Percentiles rank a stretch among this genome's conserved stretches.
These are phyloP conservation scores for Lablab purpureus DNA, from an alignment of 306 rosid species.

Conservation along the genomic window DNA sequence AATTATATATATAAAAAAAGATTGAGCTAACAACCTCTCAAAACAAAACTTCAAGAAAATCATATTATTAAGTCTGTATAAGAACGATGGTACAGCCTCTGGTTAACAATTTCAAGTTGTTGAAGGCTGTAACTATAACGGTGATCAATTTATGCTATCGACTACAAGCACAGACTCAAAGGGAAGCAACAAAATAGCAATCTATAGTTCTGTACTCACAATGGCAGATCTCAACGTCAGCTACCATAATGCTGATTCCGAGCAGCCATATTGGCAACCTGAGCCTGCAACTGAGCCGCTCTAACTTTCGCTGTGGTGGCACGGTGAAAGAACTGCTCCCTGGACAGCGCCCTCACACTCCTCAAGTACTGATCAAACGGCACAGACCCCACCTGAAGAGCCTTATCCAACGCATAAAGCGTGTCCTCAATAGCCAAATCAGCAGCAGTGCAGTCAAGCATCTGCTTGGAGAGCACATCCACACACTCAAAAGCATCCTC, in stretches of 20 bases:
- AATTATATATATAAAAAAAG: not conserved
- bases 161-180: conserved; percentile 40
- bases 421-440: conserved; percentile 91
- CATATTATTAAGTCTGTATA: conserved; percentile 43
- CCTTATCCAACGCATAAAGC: conserved; percentile 85
- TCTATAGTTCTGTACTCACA: conserved; percentile 44
- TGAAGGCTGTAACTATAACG: conserved; percentile 44
- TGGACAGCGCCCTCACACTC: conserved; percentile 79
- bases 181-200: conserved; percentile 39
- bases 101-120: conserved; percentile 35
- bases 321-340: conserved; percentile 89
- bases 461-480: conserved; percentile 78
- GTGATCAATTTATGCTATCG: conserved; percentile 46
- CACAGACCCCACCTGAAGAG: conserved; percentile 71
- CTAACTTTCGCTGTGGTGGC: conserved; percentile 78
- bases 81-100: conserved; percentile 38
- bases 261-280: conserved; percentile 85
- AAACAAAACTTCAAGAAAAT: conserved; percentile 47
- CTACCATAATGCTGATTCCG: conserved; percentile 69
- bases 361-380: conserved; percentile 89
- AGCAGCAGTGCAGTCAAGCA: conserved; percentile 79
- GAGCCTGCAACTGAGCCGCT: conserved; percentile 88
- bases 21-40: conserved; percentile 25
- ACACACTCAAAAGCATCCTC: conserved; percentile 77
- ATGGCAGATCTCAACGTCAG: conserved; percentile 36